Evolutionary conservation across 2,329 filamentous ascomycete species (phyloP), one percentile per base, ranked within the genome.

Genomic region (Colletotrichum godetiae): DNA sequence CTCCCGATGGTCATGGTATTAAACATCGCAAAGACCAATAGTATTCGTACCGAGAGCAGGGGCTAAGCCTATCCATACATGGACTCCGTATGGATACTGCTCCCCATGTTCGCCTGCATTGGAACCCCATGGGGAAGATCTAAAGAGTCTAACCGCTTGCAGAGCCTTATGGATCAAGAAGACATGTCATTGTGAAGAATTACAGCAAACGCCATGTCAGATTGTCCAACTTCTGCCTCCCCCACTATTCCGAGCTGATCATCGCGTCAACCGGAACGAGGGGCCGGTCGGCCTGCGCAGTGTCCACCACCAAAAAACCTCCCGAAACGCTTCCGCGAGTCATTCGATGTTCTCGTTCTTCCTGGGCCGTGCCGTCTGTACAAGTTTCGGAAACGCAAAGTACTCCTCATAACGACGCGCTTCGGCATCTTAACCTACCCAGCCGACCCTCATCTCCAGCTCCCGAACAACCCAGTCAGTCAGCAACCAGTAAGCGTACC

Each of bases 401-500:
- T 49, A 27, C n/a, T 15, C 35, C 49, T 55, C 62, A 56, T 35
- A 42, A 55, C 35, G 24, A 46, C n/a, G 55, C 61, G 61, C 55
- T 53, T 70, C 67, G 67, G 67, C 46, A 70, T 70, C 42, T 66
- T 29, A n/a, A 13, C 29, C 27, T 52, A 19, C 2, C 60, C 60
- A 65, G 60, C 67, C 67, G 67, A 65, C n/a, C n/a, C 29, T 49
- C 46, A 12, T 22, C 15, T 27, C 42, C 57, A 53, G n/a, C 31
- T 71, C 64, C 63, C 56, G 68, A 67, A 15, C 35, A 22, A 24
- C 24, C 49, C n/a, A 24, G n/a, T 22, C 42, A 35, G 60, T 27
- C 29, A 46, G 24, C 35, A 49, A 19, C 42, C 42, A 49, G 42
- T n/a, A 49, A n/a, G 42, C 15, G 42, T 49, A 49, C 19, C 42